These are phyloP conservation scores for Pseudomonodictys pantanalensis DNA, from an alignment of 495 filamentous ascomycete species.

Conservation along the genomic window DNA sequence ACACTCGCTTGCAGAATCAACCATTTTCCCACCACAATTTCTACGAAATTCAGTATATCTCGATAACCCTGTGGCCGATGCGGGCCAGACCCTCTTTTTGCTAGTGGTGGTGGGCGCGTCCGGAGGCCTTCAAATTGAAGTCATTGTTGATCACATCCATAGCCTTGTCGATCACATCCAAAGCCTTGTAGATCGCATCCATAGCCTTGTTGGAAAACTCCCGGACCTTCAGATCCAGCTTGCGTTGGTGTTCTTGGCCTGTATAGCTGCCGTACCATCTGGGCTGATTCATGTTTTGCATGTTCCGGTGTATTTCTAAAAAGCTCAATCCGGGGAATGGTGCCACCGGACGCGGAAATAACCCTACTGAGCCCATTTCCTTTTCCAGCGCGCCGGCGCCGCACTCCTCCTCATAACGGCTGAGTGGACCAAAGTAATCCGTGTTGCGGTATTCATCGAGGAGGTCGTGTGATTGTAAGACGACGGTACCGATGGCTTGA, in stretches of 20 bases:
- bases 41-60: no score
- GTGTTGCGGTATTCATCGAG: conserved; percentile 1
- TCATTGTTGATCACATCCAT: no score
- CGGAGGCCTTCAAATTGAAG: no score
- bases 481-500: conserved; percentile 1
- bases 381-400: not conserved
- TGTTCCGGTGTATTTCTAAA: not conserved
- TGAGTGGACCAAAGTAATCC: not conserved
- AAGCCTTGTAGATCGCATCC: no score
- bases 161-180: no score
- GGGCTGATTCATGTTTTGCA: not conserved
- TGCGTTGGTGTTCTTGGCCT: not conserved
- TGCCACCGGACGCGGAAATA: not conserved
- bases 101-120: no score
- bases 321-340: not conserved
- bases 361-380: not conserved
- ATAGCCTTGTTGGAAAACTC: no score
- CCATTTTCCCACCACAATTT: no score
- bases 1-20: no score
- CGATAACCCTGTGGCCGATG: no score
- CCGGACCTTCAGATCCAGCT: not conserved
- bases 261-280: not conserved
- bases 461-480: conserved; percentile 1
- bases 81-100: no score
- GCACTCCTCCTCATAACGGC: not conserved